Evolutionary conservation across 495 filamentous ascomycete genomes (phyloP), one percentile per base, ranked within the genome.

Genomic region (Daldinia caldariorum): DNA sequence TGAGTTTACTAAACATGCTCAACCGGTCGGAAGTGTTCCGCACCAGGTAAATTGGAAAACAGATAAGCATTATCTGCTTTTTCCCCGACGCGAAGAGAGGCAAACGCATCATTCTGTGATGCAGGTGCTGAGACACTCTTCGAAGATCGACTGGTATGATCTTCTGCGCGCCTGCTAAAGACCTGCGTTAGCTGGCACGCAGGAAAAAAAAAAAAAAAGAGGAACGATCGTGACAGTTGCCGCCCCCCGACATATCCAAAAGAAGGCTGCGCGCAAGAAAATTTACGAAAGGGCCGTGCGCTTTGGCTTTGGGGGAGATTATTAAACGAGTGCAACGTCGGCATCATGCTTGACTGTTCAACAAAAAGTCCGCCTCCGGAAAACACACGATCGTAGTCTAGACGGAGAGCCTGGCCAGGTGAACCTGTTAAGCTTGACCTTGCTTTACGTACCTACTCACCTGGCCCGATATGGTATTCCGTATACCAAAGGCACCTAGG

Each of bases 291-390:
- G 59, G 59, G 51, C 61, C 60, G 50, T 64, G 69, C 69, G 49
- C 60, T 41, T 32, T 53, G 7, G 49, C 60, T 41, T 32, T 53
- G 7, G 63, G 38, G 34, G 41, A 54, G 55, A 53, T 49, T 51
- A 69, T 43, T 72, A 72, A 59, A 69, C 65, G 70, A 72, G 53
- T 72, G 65, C 22, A 72, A 72, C 70, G 58, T 69, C 70, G 65
- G 65, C 43, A 68, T 72, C 55, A 54, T 56, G 51, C 50, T 50
- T 53, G 32, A 61, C 61, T 35, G 47, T 70, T 61, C 61, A 63
- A 62, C 62, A 58, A 61, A 56, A 55, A 49, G 34, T 56, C 34
- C 38, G 18, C 54, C 38, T 51, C 32, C 61, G 16, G 58, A 45
- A 69, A 58, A 51, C 32, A 63, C 61, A 60, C 37, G 67, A 65